phyloP scores from a whole-genome alignment of 2,329 filamentous ascomycete species.

The Neophaeococcomyces aloes region DNA sequence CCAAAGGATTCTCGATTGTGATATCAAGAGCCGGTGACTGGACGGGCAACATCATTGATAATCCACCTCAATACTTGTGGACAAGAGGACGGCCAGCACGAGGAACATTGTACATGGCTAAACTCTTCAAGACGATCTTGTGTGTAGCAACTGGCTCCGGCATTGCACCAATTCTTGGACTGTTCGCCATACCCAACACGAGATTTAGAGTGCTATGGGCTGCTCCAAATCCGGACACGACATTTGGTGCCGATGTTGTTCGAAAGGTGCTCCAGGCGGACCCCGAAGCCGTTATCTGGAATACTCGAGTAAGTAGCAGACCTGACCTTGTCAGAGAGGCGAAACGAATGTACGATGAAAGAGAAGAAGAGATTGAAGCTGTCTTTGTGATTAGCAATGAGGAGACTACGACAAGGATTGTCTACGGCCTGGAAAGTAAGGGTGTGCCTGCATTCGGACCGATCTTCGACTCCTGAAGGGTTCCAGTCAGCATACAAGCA shows the following conservation, averaged over 20 bases:
- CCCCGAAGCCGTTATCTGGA: constrained; percentile 26
- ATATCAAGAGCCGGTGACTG: constrained; percentile 65
- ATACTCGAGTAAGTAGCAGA: constrained; percentile 39
- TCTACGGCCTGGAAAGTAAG: constrained; percentile 30
- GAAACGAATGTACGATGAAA: constrained; percentile 24
- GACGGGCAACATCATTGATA: constrained; percentile 53
- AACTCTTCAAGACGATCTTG: constrained; percentile 54
- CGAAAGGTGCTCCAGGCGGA: constrained; percentile 26
- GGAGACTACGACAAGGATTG: constrained; percentile 28
- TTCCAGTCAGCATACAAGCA: no score
- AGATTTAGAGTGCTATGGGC: constrained; percentile 22
- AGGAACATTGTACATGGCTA: constrained; percentile 56
- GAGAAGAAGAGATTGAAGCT: constrained; percentile 27
- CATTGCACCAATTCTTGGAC: constrained; percentile 56
- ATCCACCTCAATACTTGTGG: constrained; percentile 53
- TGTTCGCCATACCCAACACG: constrained; percentile 38
- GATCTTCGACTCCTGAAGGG: constrained; percentile 25
- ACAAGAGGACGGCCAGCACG: constrained; percentile 55
- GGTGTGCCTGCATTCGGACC: constrained; percentile 30
- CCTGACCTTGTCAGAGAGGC: constrained; percentile 27
- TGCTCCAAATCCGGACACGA: constrained; percentile 27
- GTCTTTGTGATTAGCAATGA: constrained; percentile 30
- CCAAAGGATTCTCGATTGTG: constrained; percentile 53
- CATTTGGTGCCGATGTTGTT: constrained; percentile 26
- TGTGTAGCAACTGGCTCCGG: constrained; percentile 62